Evolutionary conservation across 106 monocot species (phyloP).

Genomic region (Chionographis japonica): DNA sequence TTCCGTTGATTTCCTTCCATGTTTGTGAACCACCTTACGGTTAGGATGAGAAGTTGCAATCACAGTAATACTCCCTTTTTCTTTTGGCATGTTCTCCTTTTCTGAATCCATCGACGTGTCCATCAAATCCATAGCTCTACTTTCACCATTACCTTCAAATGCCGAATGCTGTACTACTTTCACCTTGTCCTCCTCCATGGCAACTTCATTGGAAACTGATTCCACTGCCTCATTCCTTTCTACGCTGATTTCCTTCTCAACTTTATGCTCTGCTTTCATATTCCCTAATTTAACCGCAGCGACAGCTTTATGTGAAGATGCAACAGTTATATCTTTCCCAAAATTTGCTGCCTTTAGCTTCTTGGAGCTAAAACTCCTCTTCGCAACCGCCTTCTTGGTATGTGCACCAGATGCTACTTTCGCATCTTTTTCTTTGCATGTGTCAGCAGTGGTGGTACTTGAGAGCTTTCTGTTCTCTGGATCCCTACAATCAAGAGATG

Average conservation of each 20-base stretch:
- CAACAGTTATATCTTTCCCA: slow-evolving; percentile 6
- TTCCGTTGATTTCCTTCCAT: neutral
- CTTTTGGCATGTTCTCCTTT: slow-evolving; percentile 60
- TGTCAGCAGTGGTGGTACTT: slow-evolving; percentile 10
- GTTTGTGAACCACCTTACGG: neutral
- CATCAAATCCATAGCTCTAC: slow-evolving; percentile 7
- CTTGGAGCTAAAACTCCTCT: slow-evolving; percentile 27
- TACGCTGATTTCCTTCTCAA: neutral
- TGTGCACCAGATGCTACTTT: neutral
- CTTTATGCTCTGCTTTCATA: neutral
- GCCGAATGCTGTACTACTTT: slow-evolving; percentile 1
- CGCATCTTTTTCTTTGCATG: slow-evolving; percentile 1
- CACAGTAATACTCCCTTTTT: slow-evolving; percentile 2
- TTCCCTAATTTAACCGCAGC: slow-evolving; percentile 2
- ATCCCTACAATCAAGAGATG: slow-evolving; percentile 12
- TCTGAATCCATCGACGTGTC: slow-evolving; percentile 35
- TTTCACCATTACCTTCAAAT: slow-evolving; percentile 8
- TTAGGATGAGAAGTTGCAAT: neutral
- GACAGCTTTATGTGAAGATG: slow-evolving; percentile 6
- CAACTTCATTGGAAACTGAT: neutral
- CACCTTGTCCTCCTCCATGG: slow-evolving; percentile 9
- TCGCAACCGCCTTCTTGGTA: slow-evolving; percentile 42
- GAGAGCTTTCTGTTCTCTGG: slow-evolving; percentile 11
- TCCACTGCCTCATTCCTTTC: slow-evolving; percentile 2
- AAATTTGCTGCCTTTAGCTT: slow-evolving; percentile 10